Percentiles rank a stretch among this genome's conserved stretches.
phyloP scores from a whole-genome alignment of 2,329 filamentous ascomycete species.

The Beauveria asiatica region DNA sequence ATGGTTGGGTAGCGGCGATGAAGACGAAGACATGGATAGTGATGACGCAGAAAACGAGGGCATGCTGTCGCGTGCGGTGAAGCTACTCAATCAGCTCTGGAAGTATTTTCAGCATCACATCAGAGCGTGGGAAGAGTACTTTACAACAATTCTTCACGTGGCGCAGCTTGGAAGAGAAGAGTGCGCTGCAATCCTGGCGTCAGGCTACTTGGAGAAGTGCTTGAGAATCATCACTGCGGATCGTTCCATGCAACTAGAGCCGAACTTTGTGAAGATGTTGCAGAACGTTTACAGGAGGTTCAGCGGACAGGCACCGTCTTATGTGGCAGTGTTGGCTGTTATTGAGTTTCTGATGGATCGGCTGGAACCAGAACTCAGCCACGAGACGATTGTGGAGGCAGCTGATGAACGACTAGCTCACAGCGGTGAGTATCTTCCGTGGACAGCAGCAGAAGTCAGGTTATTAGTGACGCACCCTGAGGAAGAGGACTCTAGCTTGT shows the following conservation, averaged over 20 bases:
- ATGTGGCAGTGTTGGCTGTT: constrained; percentile 43
- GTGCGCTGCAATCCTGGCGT: constrained; percentile 48
- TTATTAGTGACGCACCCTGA: constrained; percentile 33
- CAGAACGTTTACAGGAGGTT: constrained; percentile 41
- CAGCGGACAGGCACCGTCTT: constrained; percentile 43
- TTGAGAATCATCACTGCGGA: constrained; percentile 56
- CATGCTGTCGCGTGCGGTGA: constrained; percentile 32
- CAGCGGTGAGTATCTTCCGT: constrained; percentile 30
- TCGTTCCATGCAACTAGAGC: constrained; percentile 37
- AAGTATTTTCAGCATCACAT: constrained; percentile 51
- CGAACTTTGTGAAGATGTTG: constrained; percentile 49
- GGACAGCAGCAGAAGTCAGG: constrained; percentile 38
- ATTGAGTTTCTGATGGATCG: constrained; percentile 35
- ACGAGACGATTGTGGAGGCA: constrained; percentile 29
- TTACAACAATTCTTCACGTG: constrained; percentile 61
- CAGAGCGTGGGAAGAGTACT: constrained; percentile 69
- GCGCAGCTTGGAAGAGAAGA: constrained; percentile 53
- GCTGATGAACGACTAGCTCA: constrained; percentile 30
- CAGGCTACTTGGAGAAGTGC: constrained; percentile 50
- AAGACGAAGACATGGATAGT: constrained; percentile 5
- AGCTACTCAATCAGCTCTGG: constrained; percentile 50
- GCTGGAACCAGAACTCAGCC: constrained; percentile 31
- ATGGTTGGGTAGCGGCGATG: neutral
- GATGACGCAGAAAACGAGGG: constrained; percentile 2
- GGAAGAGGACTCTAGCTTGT: constrained; percentile 34